Percentiles rank a stretch among this genome's conserved stretches.
Evolutionary conservation across 371 early-diverging fungal genomes (phyloP).

Genomic region (Circinella minor): DNA sequence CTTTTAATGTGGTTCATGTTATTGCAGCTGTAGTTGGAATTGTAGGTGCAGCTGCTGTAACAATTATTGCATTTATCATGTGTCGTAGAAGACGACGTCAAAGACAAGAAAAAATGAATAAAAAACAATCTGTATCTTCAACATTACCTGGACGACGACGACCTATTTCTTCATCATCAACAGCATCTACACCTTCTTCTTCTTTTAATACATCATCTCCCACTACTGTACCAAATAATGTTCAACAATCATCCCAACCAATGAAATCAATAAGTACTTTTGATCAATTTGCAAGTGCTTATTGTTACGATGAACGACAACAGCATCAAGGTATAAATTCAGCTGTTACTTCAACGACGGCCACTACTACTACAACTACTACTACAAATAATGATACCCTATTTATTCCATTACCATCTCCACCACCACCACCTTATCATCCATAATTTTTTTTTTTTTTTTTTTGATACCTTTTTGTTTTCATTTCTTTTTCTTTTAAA

Average conservation of each 20-base stretch:
- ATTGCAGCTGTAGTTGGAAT: conserved; percentile 29
- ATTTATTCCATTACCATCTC: conserved; percentile 4
- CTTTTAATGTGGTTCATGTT: conserved; percentile 26
- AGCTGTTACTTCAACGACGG: neutral
- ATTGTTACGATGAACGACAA: conserved; percentile 11
- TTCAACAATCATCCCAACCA: neutral
- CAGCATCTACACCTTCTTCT: neutral
- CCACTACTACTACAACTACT: neutral
- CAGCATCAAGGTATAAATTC: neutral
- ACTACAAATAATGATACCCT: neutral
- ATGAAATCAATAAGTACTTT: conserved; percentile 10
- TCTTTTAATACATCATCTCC: neutral
- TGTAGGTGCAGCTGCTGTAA: conserved; percentile 16
- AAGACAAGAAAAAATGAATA: conserved; percentile 4
- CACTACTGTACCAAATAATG: no score
- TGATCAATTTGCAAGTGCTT: conserved; percentile 20
- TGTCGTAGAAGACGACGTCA: conserved; percentile 20
- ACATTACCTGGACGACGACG: conserved; percentile 6
- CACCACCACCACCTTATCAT: conserved; percentile 25
- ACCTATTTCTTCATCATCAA: conserved; percentile 9
- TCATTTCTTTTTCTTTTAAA: no score
- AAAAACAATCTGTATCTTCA: neutral
- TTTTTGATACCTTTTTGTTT: no score
- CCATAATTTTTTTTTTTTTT: conserved; percentile 10
- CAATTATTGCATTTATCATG: conserved; percentile 21